Conservation (phyloP, 352 stramenopile genomes). For the Globisporangium acanthophoron region DNA sequence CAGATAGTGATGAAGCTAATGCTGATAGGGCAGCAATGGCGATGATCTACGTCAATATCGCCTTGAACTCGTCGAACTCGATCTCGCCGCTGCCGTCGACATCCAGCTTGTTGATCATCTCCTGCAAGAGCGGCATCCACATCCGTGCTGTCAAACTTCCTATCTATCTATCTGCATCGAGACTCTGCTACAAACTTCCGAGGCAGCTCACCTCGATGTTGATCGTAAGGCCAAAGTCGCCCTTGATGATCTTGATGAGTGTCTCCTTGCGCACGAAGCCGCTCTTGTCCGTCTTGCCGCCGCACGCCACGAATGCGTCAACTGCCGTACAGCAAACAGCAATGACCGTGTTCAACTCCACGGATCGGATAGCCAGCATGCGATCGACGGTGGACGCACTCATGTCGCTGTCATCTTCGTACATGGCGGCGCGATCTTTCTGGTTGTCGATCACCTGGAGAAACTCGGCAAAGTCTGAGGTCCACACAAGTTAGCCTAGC, state of each 20-base stretch:
- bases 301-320: constrained; percentile 96
- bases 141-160: background rate
- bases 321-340: constrained; percentile 31
- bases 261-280: constrained; percentile 89
- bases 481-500: background rate
- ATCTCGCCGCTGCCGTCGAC: constrained; percentile 93
- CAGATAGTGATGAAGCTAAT: background rate
- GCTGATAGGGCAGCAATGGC: too few species aligned
- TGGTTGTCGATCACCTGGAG: constrained; percentile 98
- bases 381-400: constrained; percentile 29
- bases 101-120: constrained; percentile 97
- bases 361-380: too few species aligned
- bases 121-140: constrained; percentile 14
- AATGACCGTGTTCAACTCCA: too few species aligned
- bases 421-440: constrained; percentile 93
- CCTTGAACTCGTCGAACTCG: constrained; percentile 96
- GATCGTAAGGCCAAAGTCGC: constrained; percentile 94
- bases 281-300: constrained; percentile 90
- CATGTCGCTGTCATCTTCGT: constrained; percentile 97
- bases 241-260: constrained; percentile 94
- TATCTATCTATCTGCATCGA: background rate
- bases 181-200: background rate
- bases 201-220: constrained; percentile 84
- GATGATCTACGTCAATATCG: constrained; percentile 56
- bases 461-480: constrained; percentile 95